phyloP scores from a whole-genome alignment of 2,329 filamentous ascomycete species.

The Colletotrichum eleusines region DNA sequence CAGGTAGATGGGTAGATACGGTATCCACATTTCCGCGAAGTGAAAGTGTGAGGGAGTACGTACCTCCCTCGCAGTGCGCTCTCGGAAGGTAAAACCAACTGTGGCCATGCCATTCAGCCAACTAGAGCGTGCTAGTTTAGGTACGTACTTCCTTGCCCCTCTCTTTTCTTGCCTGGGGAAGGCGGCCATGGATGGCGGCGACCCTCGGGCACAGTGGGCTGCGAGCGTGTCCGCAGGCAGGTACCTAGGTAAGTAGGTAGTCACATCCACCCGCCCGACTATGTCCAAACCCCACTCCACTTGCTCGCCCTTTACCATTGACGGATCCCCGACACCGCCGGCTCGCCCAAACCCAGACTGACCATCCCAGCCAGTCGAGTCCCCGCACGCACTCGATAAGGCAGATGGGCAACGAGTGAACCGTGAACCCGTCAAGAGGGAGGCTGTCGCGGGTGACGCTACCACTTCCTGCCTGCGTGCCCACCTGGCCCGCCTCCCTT shows the following conservation, averaged over 20 bases:
- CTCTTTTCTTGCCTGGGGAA: conserved; percentile 32
- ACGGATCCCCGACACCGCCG: conserved; percentile 20
- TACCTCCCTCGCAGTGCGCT: not conserved
- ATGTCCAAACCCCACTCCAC: conserved; percentile 8
- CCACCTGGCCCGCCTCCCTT: conserved; percentile 17
- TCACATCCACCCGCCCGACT: conserved; percentile 4
- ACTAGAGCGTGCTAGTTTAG: conserved; percentile 14
- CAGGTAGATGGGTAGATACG: too few relatives aligned
- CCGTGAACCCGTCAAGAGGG: conserved; percentile 8
- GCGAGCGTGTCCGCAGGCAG: not conserved
- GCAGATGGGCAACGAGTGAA: conserved; percentile 3
- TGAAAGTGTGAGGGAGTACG: not conserved
- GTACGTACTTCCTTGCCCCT: conserved; percentile 7
- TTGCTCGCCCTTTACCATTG: conserved; percentile 4
- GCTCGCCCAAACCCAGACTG: conserved; percentile 6
- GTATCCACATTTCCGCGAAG: not conserved
- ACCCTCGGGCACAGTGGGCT: conserved; percentile 5
- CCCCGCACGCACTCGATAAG: not conserved
- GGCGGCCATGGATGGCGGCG: conserved; percentile 13
- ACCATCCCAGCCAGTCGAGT: not conserved
- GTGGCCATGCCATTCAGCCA: conserved; percentile 26
- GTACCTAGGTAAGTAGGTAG: not conserved
- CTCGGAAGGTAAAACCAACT: conserved; percentile 8
- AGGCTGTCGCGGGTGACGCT: conserved; percentile 36
- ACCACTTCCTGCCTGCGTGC: conserved; percentile 30